phyloP scores from a whole-genome alignment of 345 rosid species.

The Eucalyptus erythrocorys region DNA sequence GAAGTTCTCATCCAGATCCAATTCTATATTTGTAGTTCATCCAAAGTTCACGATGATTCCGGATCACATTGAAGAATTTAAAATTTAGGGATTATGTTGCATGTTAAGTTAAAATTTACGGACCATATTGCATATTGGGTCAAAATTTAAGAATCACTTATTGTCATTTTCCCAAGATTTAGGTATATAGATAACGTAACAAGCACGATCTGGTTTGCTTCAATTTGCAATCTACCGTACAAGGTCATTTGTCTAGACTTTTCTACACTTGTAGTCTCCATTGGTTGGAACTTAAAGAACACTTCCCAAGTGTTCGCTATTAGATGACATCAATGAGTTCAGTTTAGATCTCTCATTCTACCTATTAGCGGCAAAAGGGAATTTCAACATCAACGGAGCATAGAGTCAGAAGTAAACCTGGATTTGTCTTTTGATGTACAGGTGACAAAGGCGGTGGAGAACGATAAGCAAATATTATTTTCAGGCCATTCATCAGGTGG shows the following conservation, averaged over 20 bases:
- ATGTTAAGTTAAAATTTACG: no score
- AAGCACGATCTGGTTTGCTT: not conserved
- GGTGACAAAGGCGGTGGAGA: conserved; percentile 31
- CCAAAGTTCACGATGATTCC: no score
- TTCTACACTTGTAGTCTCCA: not conserved
- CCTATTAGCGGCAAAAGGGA: not conserved
- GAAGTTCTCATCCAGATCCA: not conserved
- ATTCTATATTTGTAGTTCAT: no score
- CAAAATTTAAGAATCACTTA: no score
- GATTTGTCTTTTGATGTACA: not conserved
- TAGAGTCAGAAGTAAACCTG: not conserved
- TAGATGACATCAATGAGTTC: not conserved
- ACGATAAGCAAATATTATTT: conserved; percentile 40
- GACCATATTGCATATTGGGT: no score
- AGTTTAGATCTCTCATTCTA: not conserved
- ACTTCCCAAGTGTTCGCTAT: not conserved
- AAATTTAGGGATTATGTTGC: no score
- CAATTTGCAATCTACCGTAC: not conserved
- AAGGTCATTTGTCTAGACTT: not conserved
- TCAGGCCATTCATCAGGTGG: conserved; percentile 89
- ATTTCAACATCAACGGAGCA: not conserved
- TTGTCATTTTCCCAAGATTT: not conserved
- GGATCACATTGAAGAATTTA: no score
- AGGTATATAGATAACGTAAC: not conserved
- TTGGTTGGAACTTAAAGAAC: not conserved